Conservation (phyloP, 2,329 filamentous ascomycete species). For the Neocatenulostroma microsporum region DNA sequence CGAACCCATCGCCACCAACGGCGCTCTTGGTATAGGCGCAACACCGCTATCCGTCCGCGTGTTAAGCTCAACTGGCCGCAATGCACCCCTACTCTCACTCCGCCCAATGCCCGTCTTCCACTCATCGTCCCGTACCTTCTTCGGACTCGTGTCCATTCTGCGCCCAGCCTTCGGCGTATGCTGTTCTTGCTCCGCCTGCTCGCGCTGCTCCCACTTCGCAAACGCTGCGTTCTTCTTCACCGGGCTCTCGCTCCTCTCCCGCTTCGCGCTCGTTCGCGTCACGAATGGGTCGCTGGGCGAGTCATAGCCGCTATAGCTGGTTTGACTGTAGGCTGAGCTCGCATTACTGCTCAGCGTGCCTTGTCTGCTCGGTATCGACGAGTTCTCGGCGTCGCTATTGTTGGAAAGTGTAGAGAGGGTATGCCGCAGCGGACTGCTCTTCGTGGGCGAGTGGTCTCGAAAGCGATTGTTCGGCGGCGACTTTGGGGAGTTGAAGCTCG, state of each 20-base stretch:
- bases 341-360: conserved; percentile 25
- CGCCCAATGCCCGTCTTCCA: conserved; percentile 24
- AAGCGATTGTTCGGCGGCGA: conserved; percentile 27
- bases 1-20: conserved; percentile 5
- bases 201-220: conserved; percentile 23
- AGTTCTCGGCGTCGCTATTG: conserved; percentile 26
- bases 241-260: conserved; percentile 29
- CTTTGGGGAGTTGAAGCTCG: conserved; percentile 20
- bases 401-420: conserved; percentile 27
- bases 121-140: conserved; percentile 26
- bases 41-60: conserved; percentile 15
- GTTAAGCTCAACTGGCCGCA: conserved; percentile 25
- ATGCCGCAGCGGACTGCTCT: conserved; percentile 28
- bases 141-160: conserved; percentile 25
- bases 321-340: conserved; percentile 20
- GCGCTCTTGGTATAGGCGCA: conserved; percentile 1
- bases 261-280: conserved; percentile 20
- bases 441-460: conserved; percentile 26
- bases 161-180: conserved; percentile 15
- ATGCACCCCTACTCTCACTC: conserved; percentile 23
- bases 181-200: conserved; percentile 18
- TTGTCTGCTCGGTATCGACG: conserved; percentile 21
- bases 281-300: conserved; percentile 25
- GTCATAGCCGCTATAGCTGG: conserved; percentile 21
- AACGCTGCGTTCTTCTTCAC: conserved; percentile 29